Evolutionary conservation across 805 yeast species (phyloP), one percentile per base, ranked within the genome.

Genomic region (Metschnikowia cerradonensis): DNA sequence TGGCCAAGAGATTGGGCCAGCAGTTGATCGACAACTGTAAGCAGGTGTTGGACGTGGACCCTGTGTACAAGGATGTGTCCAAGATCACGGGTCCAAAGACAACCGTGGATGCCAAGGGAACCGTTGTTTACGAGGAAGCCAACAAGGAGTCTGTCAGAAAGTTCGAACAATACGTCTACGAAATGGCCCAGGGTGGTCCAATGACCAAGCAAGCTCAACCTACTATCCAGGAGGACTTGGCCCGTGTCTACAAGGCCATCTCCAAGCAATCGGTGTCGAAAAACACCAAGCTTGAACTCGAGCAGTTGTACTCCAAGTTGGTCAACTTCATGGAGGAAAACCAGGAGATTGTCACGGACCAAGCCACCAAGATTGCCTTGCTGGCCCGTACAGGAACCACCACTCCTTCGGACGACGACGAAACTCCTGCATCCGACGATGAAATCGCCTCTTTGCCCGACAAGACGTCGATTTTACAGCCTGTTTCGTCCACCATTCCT

Each of bases 1-100:
- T 94, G 60, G 98, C 96, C 49, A 88, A 88, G 68, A 83, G 78
- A 61, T 79, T 94, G 60, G 98, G 98, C 68, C 87, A 86, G 66
- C 96, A 90, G 74, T 83, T 94, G 68, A 87, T 94, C 66, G 97
- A 90, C 66, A 94, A 90, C 79, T 92, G 98, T 82, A 82, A 83
- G 65, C 96, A 90, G 72, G 96, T 89, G 40, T 61, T 79, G 54
- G 83, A 81, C 52, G 77, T 77, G 55, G 86, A 86, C 60, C 99
- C 99, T 37, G 97, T 92, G 52, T 94, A 84, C 82, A 94, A 92
- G 73, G 98, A 94, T 68, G 95, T 94, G 54, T 80, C 89, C 53
- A 84, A 85, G 66, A 97, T 97, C 68, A 88, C 96, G 49, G 97
- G 96, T 60, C 99, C 99, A 61, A 84, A 88, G 70, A 92, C 98